phyloP scores from a whole-genome alignment of 441 rosid species.

The Lagerstroemia fauriei region DNA sequence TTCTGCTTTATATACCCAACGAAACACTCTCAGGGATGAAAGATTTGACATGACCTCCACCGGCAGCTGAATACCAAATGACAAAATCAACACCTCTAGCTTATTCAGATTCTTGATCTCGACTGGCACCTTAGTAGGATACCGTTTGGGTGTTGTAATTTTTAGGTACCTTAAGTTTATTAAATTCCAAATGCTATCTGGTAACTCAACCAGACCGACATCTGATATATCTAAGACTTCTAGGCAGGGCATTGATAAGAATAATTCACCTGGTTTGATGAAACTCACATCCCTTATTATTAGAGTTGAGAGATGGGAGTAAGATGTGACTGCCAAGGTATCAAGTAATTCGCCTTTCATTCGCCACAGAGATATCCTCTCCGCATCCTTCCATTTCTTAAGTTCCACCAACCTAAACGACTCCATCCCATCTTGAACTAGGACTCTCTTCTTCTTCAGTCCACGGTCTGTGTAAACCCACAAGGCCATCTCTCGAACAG shows the following conservation, averaged over 20 bases:
- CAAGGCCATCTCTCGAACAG: conserved; percentile 44
- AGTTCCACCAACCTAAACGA: neutral
- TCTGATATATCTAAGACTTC: neutral
- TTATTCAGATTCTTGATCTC: neutral
- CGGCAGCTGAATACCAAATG: neutral
- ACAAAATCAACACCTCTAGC: neutral
- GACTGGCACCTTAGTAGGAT: neutral
- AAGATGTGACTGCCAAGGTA: neutral
- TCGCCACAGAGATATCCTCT: neutral
- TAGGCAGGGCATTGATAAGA: neutral
- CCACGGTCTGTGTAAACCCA: conserved; percentile 40
- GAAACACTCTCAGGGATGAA: neutral
- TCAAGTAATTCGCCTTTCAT: neutral
- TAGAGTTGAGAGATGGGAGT: neutral
- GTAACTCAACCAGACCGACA: neutral
- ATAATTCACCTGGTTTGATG: neutral
- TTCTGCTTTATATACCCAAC: too few relatives aligned
- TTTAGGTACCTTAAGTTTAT: neutral
- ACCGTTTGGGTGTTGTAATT: too few relatives aligned
- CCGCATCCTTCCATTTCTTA: conserved; percentile 6
- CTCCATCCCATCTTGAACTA: conserved; percentile 21
- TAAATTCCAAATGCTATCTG: neutral
- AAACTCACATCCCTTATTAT: neutral
- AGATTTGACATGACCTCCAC: neutral
- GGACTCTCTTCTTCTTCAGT: conserved; percentile 16